Conservation (phyloP, 2,329 filamentous ascomycete genomes). For the Neonectria punicea region DNA sequence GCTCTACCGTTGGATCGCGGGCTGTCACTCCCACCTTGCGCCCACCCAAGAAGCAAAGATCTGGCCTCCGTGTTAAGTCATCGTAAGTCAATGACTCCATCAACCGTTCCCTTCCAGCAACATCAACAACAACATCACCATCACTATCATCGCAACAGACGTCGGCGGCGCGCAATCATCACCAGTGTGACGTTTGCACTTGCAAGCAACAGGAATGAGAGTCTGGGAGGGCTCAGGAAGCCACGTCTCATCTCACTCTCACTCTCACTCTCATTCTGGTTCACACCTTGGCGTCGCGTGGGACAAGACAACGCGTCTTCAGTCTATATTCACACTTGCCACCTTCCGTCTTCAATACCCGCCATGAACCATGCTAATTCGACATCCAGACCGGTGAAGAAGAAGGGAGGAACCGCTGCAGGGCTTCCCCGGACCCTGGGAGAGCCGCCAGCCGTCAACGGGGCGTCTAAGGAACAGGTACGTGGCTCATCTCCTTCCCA, state of each 20-base stretch:
- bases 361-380: slow-evolving; percentile 35
- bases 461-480: slow-evolving; percentile 65
- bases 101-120: background rate
- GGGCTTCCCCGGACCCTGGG: slow-evolving; percentile 74
- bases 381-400: slow-evolving; percentile 73
- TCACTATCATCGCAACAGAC: background rate
- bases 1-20: slow-evolving; percentile 64
- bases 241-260: slow-evolving; percentile 24
- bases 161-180: background rate
- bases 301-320: slow-evolving; percentile 7
- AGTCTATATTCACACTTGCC: background rate
- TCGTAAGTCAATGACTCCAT: slow-evolving; percentile 65
- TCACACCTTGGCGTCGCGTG: background rate
- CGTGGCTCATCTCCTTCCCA: slow-evolving; percentile 11
- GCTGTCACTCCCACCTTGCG: slow-evolving; percentile 69
- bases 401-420: slow-evolving; percentile 74
- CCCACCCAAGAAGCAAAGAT: slow-evolving; percentile 68
- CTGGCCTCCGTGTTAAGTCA: slow-evolving; percentile 72
- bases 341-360: background rate
- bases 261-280: slow-evolving; percentile 3
- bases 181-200: background rate
- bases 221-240: slow-evolving; percentile 18
- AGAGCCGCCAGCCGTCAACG: slow-evolving; percentile 71
- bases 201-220: background rate
- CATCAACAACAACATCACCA: background rate